Base-by-base conservation (phyloP, 2,329 filamentous ascomycete genomes). In the Pseudopithomyces chartarum region DNA sequence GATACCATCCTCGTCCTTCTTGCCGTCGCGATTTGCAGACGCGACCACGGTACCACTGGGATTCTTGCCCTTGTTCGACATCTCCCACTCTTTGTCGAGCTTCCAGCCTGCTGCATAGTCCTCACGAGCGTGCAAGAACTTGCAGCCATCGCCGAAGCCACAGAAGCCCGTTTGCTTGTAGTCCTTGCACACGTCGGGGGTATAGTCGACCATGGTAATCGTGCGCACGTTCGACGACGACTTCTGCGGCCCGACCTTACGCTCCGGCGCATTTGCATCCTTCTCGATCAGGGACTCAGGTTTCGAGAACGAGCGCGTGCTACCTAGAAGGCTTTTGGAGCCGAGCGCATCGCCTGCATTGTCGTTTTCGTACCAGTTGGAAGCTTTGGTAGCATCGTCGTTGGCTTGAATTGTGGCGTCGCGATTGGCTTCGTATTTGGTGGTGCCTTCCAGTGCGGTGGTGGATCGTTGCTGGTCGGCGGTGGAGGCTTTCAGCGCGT, bases 61-160 rank as follows among this genome's bases (percentile, higher is more conserved):
- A 59, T 82, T 83, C 66, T 85, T 81, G 51, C 78, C 78, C 69
- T 90, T 93, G 6, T 87, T 90, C 2, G 88, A 87, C 34, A 86
- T 89, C 72, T 99, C 95, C 95, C 95, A 99, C 47, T 98, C 94
- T 51, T 85, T 84, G 75, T 99, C 95, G 4, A 99, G 82, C 74
- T 98, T 92, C 95, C 95, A 99, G 2, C 95, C 95, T 72, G 93
- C 90, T 66, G 94, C 92, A 71, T 91, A 90, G 74, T 92, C 90
- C 67, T 91, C 88, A 56, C 91, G 81, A 5, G 86, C 86, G 69
- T 95, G 91, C 0, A 92, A 70, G 70, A 88, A 95, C 69, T 92
- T 96, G 80, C 93, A 97, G 59, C 83, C 87, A 72, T 95, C 91
- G 26, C 90, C 89, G 61, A 88, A 90, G 1, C 87, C 87, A 65